Percentiles rank a stretch among this genome's conserved stretches.
These are phyloP conservation scores for Monosporozyma unispora DNA, from an alignment of 805 yeast species.

Conservation along the genomic window DNA sequence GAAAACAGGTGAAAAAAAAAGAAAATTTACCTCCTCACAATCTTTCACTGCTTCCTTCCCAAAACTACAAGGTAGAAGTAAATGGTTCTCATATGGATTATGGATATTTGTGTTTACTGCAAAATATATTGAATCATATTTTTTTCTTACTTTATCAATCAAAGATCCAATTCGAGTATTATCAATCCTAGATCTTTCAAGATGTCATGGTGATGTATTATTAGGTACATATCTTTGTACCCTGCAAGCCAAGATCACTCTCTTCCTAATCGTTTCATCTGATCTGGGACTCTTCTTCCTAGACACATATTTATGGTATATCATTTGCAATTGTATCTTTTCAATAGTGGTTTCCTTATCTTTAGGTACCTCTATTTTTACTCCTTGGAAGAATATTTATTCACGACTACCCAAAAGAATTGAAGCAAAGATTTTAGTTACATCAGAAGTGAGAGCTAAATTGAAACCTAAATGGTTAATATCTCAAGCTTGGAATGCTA, in stretches of 20 bases:
- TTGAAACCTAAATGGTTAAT: constrained; percentile 47
- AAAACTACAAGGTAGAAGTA: constrained; percentile 42
- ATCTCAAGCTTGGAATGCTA: constrained; percentile 75
- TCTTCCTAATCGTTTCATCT: constrained; percentile 45
- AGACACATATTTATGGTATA: constrained; percentile 82
- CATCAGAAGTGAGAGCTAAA: constrained; percentile 39
- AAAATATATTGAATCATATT: constrained; percentile 69
- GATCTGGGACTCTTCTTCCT: constrained; percentile 64
- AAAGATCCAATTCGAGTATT: constrained; percentile 68
- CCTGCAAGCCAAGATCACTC: constrained; percentile 47
- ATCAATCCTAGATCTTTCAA: constrained; percentile 42
- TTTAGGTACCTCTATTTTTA: constrained; percentile 75
- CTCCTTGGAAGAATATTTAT: constrained; percentile 81
- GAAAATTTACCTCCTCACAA: constrained; percentile 44
- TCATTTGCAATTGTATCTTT: constrained; percentile 65
- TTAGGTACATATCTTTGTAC: constrained; percentile 46
- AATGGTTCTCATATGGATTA: constrained; percentile 54
- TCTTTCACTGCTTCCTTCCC: constrained; percentile 55
- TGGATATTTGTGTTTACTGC: constrained; percentile 62
- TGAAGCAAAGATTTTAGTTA: constrained; percentile 54
- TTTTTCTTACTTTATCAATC: constrained; percentile 62
- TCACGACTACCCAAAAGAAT: constrained; percentile 70
- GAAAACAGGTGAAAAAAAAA: constrained; percentile 24
- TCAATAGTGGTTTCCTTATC: constrained; percentile 65
- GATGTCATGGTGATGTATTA: constrained; percentile 54